Evolutionary conservation across 176 grass and related monocot species (phyloP).

Genomic region (Carex parvula): DNA sequence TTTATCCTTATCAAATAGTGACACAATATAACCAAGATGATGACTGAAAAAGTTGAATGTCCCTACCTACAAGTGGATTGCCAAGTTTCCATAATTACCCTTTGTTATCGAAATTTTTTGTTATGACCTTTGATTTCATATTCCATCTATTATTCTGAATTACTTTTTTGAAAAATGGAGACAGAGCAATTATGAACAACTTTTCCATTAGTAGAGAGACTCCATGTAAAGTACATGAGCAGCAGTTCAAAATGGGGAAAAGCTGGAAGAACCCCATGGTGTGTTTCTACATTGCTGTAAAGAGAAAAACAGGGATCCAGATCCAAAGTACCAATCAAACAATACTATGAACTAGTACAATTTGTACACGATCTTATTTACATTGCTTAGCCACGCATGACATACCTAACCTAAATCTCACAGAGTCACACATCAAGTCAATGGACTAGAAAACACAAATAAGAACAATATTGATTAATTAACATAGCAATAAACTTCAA

Average conservation of each 20-base stretch:
- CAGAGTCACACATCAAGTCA: not conserved
- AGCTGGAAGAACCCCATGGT: not conserved
- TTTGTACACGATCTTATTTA: not conserved
- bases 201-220: not conserved
- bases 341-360: slow-evolving; percentile 7
- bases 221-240: not conserved
- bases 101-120: not conserved
- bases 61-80: slow-evolving; percentile 7
- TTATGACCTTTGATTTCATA: not conserved
- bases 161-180: not conserved
- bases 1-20: not conserved
- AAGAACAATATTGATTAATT: not conserved
- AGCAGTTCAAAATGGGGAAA: slow-evolving; percentile 19
- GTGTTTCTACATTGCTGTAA: slow-evolving; percentile 17
- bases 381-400: not conserved
- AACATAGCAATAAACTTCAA: not conserved
- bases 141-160: not conserved
- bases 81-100: not conserved
- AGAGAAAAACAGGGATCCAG: slow-evolving; percentile 2
- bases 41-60: slow-evolving; percentile 6
- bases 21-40: not conserved
- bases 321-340: slow-evolving; percentile 25
- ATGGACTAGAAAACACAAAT: not conserved
- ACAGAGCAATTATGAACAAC: not conserved
- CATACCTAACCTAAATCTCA: not conserved